Base-by-base conservation (phyloP, 2,329 filamentous ascomycete species). In the Cryphonectria parasitica region DNA sequence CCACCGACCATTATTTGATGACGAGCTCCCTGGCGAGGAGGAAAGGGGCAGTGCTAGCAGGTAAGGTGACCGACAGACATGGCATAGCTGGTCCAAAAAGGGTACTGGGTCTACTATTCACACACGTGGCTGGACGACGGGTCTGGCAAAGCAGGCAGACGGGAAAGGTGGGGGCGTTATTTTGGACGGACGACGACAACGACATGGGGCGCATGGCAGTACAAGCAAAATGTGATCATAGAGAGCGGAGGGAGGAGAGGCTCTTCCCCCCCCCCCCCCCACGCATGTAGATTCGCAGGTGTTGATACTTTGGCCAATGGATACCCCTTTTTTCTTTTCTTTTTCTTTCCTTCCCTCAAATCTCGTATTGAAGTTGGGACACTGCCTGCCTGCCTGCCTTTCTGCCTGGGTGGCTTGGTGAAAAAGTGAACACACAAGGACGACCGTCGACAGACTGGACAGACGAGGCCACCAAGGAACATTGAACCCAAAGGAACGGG, bases 231-330 rank as follows among this genome's bases (percentile, higher is more conserved):
- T 11, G 31, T 39, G 31, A 58, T 67, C 31, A 61, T 60, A 67
- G 61, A 43, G 45, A 62, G 41, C 22, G 1, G 2, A 64, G 54
- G 56, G n/a, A 69, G 69, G 69, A 34, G n/a, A 54, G 43, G 63
- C n/a, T 25, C 41, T 11, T 61, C 56, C 28, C 52, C 22, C 49
- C 28, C 56, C 28, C 52, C 22, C 49, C 28, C 28, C n/a, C 3
- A 11, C 31, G 34, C 64, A 31, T 60, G 54, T 60, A 67, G 19
- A 62, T 62, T 62, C 41, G 43, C 43, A 62, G 41, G 45, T 54
- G 58, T 54, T 62, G 66, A 63, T 68, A 67, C 58, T 61, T 39
- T 61, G 25, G 25, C 43, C 63, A 69, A 69, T 69, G 68, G 68
- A 69, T 69, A 69, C 68, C 68, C 68, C 61, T 62, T 6, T 60